These are phyloP conservation scores for Umbelopsis vinacea DNA, from an alignment of 192 early-diverging fungal genomes.

Conservation along the genomic window DNA sequence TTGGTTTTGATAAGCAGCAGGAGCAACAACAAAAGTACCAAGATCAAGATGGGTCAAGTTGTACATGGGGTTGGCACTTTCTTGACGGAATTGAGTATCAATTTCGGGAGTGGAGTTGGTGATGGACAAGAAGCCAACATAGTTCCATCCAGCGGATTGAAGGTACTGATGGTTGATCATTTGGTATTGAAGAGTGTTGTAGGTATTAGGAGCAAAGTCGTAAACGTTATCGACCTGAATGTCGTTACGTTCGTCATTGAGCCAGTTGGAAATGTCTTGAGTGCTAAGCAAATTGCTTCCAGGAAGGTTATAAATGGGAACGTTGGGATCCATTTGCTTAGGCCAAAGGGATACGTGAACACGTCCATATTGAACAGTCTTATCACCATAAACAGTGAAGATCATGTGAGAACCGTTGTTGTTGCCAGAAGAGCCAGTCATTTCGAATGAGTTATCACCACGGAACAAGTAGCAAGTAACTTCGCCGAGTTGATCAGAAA, in stretches of 20 bases:
- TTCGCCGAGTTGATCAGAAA: conserved; percentile 31
- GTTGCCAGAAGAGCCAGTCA: conserved; percentile 35
- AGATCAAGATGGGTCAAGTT: conserved; percentile 29
- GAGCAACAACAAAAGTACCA: conserved; percentile 27
- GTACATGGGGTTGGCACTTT: conserved; percentile 37
- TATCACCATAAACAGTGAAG: conserved; percentile 35
- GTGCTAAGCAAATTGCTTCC: conserved; percentile 18
- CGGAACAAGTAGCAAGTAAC: conserved; percentile 36
- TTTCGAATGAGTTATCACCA: conserved; percentile 20
- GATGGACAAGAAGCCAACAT: conserved; percentile 41
- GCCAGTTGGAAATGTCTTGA: conserved; percentile 26
- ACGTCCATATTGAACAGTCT: conserved; percentile 29
- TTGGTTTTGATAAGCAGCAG: conserved; percentile 12
- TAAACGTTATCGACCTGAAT: conserved; percentile 34
- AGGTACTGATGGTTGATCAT: conserved; percentile 32
- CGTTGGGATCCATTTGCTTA: conserved; percentile 39
- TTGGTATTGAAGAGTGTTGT: conserved; percentile 31
- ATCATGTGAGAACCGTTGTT: conserved; percentile 37
- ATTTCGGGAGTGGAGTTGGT: conserved; percentile 34
- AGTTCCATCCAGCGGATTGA: conserved; percentile 39
- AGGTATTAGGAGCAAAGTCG: conserved; percentile 33
- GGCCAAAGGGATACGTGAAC: conserved; percentile 37
- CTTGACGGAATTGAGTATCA: conserved; percentile 31
- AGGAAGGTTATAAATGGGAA: conserved; percentile 21
- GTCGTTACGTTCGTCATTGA: conserved; percentile 38